These are phyloP conservation scores for Ceratocystis harringtonii DNA, from an alignment of 2,329 filamentous ascomycete species.

Conservation along the genomic window DNA sequence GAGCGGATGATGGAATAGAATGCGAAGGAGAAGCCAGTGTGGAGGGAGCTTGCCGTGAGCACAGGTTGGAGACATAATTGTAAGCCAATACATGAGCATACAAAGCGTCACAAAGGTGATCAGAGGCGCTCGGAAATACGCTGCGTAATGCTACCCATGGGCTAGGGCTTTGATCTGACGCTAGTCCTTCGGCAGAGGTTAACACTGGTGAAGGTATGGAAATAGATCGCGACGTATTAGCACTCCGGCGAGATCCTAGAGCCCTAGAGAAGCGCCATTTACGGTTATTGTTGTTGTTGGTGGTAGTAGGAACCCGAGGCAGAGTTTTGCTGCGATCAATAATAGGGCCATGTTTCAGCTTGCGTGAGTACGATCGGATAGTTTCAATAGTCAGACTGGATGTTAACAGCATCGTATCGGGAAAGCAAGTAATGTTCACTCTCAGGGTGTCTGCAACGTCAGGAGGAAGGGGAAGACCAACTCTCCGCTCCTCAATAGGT, in stretches of 20 bases:
- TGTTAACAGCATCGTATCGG: constrained; percentile 42
- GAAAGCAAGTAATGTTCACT: constrained; percentile 41
- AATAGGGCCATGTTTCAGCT: constrained; percentile 29
- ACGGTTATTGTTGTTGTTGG: not conserved
- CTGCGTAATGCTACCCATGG: constrained; percentile 34
- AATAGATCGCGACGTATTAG: not conserved
- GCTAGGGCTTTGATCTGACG: not conserved
- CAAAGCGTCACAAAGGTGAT: constrained; percentile 42
- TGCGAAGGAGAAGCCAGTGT: not conserved
- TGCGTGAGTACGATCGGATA: constrained; percentile 40
- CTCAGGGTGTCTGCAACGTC: constrained; percentile 40
- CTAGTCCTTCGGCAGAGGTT: not conserved
- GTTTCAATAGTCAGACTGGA: constrained; percentile 42
- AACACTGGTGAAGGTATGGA: not conserved
- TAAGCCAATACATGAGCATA: constrained; percentile 45
- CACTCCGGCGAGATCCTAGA: constrained; percentile 7
- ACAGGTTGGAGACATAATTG: constrained; percentile 37
- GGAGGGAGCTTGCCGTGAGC: constrained; percentile 14
- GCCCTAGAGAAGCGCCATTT: constrained; percentile 16
- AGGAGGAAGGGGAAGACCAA: constrained; percentile 34
- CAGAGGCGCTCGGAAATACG: constrained; percentile 38
- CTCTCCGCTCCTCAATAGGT: constrained; percentile 2
- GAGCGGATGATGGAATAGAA: constrained; percentile 18
- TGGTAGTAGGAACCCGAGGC: not conserved
- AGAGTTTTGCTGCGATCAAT: not conserved